phyloP scores from a whole-genome alignment of 768 basidiomycete genomes.

The Hysterangium stoloniferum region DNA sequence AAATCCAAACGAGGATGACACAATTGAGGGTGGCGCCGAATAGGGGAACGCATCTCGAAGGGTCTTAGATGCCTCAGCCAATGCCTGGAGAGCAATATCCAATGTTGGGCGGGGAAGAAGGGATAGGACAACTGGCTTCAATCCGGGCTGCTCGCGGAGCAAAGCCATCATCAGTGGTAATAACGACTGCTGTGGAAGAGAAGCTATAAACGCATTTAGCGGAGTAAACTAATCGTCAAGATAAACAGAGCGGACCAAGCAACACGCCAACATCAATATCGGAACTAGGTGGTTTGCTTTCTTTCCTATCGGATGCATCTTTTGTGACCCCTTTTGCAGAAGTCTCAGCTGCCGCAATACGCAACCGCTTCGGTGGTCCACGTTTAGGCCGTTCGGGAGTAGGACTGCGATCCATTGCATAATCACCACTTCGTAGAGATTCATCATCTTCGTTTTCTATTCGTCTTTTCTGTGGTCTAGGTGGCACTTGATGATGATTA shows the following conservation, averaged over 20 bases:
- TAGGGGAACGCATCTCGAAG: constrained; percentile 81
- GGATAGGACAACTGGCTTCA: constrained; percentile 65
- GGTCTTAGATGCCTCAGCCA: constrained; percentile 61
- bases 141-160: constrained; percentile 55
- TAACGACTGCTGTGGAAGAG: constrained; percentile 68
- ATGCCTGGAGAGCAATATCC: constrained; percentile 61
- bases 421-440: constrained; percentile 38
- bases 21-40: constrained; percentile 37
- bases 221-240: constrained; percentile 11
- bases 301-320: constrained; percentile 35
- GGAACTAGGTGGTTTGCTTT: constrained; percentile 34
- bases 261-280: constrained; percentile 76
- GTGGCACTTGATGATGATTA: constrained; percentile 10
- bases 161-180: constrained; percentile 67
- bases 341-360: constrained; percentile 24
- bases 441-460: constrained; percentile 64
- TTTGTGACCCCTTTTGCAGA: constrained; percentile 20
- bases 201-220: constrained; percentile 40
- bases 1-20: constrained; percentile 28
- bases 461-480: constrained; percentile 52
- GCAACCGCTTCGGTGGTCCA: constrained; percentile 59
- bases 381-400: constrained; percentile 75
- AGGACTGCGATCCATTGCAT: constrained; percentile 79
- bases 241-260: constrained; percentile 48
- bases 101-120: constrained; percentile 82